These are phyloP conservation scores for Aspergillus bertholletiae DNA, from an alignment of 495 filamentous ascomycete genomes.

Conservation along the genomic window DNA sequence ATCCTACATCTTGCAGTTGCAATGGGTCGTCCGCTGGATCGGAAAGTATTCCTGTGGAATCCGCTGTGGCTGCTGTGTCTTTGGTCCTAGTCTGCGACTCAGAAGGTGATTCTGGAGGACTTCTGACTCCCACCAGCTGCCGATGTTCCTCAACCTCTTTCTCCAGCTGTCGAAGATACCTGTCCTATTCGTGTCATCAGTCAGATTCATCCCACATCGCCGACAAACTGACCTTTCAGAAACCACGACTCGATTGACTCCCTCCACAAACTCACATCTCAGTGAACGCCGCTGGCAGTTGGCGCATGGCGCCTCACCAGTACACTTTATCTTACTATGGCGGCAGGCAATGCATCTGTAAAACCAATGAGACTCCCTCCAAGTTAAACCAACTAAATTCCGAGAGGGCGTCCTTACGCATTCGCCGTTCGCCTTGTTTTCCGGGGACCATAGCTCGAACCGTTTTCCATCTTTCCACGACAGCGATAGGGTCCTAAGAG, in stretches of 20 bases:
- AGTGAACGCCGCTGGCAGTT: conserved; percentile 25
- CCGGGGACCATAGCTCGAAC: too few relatives aligned
- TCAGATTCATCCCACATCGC: too few relatives aligned
- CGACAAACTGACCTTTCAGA: conserved; percentile 28
- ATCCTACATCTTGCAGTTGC: neutral
- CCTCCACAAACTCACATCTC: conserved; percentile 21
- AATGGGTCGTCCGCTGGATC: too few relatives aligned
- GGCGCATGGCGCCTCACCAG: conserved; percentile 27
- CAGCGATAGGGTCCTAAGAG: too few relatives aligned
- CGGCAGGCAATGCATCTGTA: conserved; percentile 34
- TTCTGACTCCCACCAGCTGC: too few relatives aligned
- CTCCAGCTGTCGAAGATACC: neutral
- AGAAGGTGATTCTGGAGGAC: too few relatives aligned
- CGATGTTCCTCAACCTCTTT: too few relatives aligned
- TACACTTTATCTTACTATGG: conserved; percentile 39
- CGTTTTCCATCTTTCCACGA: too few relatives aligned
- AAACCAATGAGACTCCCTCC: neutral
- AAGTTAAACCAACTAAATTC: neutral
- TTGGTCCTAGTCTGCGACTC: too few relatives aligned
- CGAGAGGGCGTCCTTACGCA: conserved; percentile 5
- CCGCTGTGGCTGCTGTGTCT: too few relatives aligned
- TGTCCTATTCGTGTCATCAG: too few relatives aligned
- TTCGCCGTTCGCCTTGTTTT: conserved; percentile 13
- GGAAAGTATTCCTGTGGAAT: too few relatives aligned
- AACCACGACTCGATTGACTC: conserved; percentile 18